Percentiles rank a stretch among this genome's conserved stretches.
Conservation (phyloP, 2,329 filamentous ascomycete genomes). For the Curvularia verruculosa region DNA sequence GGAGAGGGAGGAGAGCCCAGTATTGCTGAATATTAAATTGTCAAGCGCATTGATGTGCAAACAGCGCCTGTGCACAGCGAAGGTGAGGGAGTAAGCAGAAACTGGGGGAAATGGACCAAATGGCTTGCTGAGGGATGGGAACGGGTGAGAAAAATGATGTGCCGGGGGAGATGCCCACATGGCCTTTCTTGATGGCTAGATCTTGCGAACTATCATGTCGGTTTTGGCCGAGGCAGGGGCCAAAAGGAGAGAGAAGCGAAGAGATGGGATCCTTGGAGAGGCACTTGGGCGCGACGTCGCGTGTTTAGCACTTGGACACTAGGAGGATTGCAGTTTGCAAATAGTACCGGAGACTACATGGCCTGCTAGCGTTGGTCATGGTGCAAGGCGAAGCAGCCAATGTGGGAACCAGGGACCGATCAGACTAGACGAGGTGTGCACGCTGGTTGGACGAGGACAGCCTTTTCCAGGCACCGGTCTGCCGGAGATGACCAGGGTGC, state of each 20-base stretch:
- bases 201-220: slow-evolving; percentile 2
- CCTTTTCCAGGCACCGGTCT: background rate
- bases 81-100: background rate
- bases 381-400: background rate
- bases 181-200: slow-evolving; percentile 3
- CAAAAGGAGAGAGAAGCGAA: background rate
- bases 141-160: slow-evolving; percentile 6
- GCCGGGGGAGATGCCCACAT: background rate
- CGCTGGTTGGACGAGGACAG: too few relatives aligned
- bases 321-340: slow-evolving; percentile 1
- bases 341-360: background rate
- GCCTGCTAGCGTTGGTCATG: background rate
- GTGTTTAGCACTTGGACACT: slow-evolving; percentile 9
- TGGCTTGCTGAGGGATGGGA: background rate
- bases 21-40: background rate
- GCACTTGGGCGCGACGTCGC: slow-evolving; percentile 5
- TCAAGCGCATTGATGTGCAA: slow-evolving; percentile 4
- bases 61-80: background rate
- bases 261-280: slow-evolving; percentile 7
- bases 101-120: background rate
- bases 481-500: slow-evolving; percentile 7
- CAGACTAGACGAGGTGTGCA: background rate
- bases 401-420: background rate
- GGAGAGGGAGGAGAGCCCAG: slow-evolving; percentile 7
- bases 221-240: slow-evolving; percentile 1